Evolutionary conservation across 495 filamentous ascomycete genomes (phyloP).

Genomic region (Annulohypoxylon stygium): DNA sequence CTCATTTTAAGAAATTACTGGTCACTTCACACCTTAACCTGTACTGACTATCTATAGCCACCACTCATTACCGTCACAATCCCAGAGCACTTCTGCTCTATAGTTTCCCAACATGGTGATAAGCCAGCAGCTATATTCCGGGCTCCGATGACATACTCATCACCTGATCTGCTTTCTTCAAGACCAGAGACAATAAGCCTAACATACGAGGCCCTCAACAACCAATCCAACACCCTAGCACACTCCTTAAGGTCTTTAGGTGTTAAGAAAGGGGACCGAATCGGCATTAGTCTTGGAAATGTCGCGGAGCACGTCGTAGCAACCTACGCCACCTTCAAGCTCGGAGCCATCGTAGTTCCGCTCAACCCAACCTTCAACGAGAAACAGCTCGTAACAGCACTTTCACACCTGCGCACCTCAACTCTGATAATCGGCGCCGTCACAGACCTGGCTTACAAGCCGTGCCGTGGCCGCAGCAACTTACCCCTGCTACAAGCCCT

Average conservation of each 20-base stretch:
- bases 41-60: constrained; percentile 65
- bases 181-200: constrained; percentile 62
- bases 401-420: constrained; percentile 79
- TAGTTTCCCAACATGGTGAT: constrained; percentile 81
- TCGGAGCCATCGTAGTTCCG: constrained; percentile 91
- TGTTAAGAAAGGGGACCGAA: constrained; percentile 85
- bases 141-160: constrained; percentile 48
- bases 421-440: constrained; percentile 87
- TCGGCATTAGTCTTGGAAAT: constrained; percentile 89
- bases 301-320: constrained; percentile 81
- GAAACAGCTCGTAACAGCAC: constrained; percentile 79
- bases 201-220: constrained; percentile 81
- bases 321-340: constrained; percentile 92
- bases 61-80: constrained; percentile 80
- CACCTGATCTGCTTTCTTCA: constrained; percentile 8
- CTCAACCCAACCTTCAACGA: constrained; percentile 93
- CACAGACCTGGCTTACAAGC: constrained; percentile 85
- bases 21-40: not conserved
- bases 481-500: constrained; percentile 74
- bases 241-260: constrained; percentile 78
- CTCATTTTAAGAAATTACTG: not conserved
- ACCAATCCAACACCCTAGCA: constrained; percentile 81
- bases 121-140: constrained; percentile 69
- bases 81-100: constrained; percentile 80
- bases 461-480: constrained; percentile 78